Evolutionary conservation across 805 yeast genomes (phyloP), one percentile per base, ranked within the genome.

Genomic region (Candida yuanshanica): DNA sequence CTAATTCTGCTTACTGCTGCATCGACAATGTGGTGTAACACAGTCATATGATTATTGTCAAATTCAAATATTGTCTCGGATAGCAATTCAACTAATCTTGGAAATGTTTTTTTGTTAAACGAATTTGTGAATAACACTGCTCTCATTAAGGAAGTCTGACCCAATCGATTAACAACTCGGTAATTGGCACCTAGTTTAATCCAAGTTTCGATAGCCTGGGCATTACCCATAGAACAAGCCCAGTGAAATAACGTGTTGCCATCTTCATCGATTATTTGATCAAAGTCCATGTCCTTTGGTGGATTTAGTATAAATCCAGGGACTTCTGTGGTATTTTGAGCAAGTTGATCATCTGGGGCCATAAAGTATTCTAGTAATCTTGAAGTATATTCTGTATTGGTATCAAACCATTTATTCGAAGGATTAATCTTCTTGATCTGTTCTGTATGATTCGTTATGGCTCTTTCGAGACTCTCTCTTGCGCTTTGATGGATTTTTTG

Each of bases 151-250:
- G 98, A 95, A 18, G 89, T 90, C 56, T 90, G 87, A 0, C 96
- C 96, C 35, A 74, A 72, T 45, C 79, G 72, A 53, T 84, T 84
- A 13, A 74, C 63, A 4, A 70, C 69, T 35, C 71, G 62, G 42
- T 77, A 74, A 62, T 81, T 75, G 3, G 95, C 93, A 5, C 96
- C 95, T 31, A 82, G 77, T 22, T 79, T 70, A 23, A 87, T 64
- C 33, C 93, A 69, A 12, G 89, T 74, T 50, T 83, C 93, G 42
- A 87, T 80, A 63, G 90, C 79, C 36, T 74, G 75, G 25, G 83
- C 63, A 58, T 82, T 86, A 4, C 98, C 99, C 76, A 93, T 88
- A 1, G 98, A 84, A 45, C 97, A 88, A 0, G 98, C 95, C 97
- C 98, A 93, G 63, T 93, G 99, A 51, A 93, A 79, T 2, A 95